Conservation (phyloP, 2,329 filamentous ascomycete genomes). For the Ceratocystis smalleyi region DNA sequence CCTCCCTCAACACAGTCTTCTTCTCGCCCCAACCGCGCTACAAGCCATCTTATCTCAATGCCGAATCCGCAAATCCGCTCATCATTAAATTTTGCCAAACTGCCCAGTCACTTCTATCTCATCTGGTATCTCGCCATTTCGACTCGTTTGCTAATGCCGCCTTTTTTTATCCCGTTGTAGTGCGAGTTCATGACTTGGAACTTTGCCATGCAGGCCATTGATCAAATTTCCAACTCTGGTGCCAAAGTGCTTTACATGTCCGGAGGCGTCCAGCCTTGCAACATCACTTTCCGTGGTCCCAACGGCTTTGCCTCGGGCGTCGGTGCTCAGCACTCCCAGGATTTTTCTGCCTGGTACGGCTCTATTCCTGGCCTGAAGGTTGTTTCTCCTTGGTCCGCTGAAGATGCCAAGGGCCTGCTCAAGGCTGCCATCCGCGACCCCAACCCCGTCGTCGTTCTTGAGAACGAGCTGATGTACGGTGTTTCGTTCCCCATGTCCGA, state of each 20-base stretch:
- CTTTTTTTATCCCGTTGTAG: conserved; percentile 30
- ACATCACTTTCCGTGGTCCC: conserved; percentile 98
- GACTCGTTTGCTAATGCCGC: conserved; percentile 7
- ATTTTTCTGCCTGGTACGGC: conserved; percentile 97
- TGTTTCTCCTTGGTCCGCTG: conserved; percentile 85
- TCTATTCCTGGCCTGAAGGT: conserved; percentile 97
- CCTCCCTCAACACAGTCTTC: neutral
- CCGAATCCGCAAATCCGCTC: too few species aligned
- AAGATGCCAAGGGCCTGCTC: conserved; percentile 94
- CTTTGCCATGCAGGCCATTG: conserved; percentile 99
- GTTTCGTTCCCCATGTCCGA: conserved; percentile 94
- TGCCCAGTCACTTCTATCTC: too few species aligned
- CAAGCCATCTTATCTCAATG: neutral
- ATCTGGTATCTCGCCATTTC: neutral
- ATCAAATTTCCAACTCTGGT: conserved; percentile 97
- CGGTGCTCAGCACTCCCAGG: conserved; percentile 94
- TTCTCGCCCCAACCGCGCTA: neutral
- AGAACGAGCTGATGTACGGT: conserved; percentile 87
- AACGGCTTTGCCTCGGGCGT: conserved; percentile 97
- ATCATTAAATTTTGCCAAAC: too few species aligned
- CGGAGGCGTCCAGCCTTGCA: conserved; percentile 96
- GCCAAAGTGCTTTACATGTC: conserved; percentile 99
- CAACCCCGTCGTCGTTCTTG: conserved; percentile 84
- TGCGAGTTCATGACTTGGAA: conserved; percentile 99
- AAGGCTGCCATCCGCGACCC: conserved; percentile 97